Evolutionary conservation across 1,284 basidiomycete species (phyloP).

Genomic region (Cutaneotrichosporon mucoides): DNA sequence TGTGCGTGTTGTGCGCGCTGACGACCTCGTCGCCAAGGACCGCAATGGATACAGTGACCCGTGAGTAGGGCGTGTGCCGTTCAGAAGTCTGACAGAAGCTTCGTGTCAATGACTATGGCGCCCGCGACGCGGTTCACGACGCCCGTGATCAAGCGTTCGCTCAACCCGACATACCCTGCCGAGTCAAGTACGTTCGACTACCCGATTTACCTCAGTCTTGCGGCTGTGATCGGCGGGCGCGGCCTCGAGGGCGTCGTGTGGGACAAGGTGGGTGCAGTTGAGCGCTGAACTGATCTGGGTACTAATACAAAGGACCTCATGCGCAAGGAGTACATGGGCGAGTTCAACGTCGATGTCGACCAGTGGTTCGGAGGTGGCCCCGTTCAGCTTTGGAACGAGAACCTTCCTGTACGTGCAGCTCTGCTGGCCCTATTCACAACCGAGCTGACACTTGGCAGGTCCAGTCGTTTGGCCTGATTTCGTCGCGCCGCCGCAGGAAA

Average conservation of each 20-base stretch:
- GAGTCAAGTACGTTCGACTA: constrained; percentile 82
- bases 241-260: constrained; percentile 79
- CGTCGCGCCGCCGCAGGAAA: constrained; percentile 52
- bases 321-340: constrained; percentile 90
- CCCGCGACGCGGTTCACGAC: constrained; percentile 64
- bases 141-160: constrained; percentile 69
- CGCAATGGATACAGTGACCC: constrained; percentile 50
- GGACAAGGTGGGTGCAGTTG: constrained; percentile 68
- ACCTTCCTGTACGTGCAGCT: constrained; percentile 32
- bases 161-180: constrained; percentile 68
- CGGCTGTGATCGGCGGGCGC: constrained; percentile 63
- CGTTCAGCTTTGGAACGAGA: constrained; percentile 36
- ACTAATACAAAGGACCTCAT: constrained; percentile 52
- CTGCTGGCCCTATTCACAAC: not conserved
- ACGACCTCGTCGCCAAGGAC: constrained; percentile 53
- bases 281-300: not conserved
- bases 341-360: constrained; percentile 68
- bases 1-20: constrained; percentile 49
- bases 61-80: constrained; percentile 59
- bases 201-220: constrained; percentile 69
- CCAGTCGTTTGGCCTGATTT: constrained; percentile 47
- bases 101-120: constrained; percentile 65
- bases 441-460: constrained; percentile 6
- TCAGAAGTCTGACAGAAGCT: constrained; percentile 53
- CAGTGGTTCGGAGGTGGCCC: constrained; percentile 68